These are phyloP conservation scores for Dorcoceras hygrometricum DNA, from an alignment of 257 asterid species.

Conservation along the genomic window DNA sequence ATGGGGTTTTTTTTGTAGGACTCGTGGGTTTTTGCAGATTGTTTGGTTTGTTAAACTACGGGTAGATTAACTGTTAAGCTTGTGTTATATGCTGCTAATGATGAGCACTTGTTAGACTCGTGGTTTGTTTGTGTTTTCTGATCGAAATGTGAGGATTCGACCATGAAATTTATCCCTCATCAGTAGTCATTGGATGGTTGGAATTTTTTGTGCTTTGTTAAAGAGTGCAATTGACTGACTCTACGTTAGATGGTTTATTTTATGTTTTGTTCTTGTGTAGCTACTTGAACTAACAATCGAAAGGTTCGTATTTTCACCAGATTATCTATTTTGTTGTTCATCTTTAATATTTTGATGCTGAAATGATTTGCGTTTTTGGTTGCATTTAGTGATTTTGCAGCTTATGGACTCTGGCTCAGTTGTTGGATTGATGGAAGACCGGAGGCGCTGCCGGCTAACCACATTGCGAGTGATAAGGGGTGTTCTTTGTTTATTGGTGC, in stretches of 20 bases:
- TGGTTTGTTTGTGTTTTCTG: neutral
- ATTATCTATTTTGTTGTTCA: neutral
- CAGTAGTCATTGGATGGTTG: neutral
- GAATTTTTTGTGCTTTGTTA: neutral
- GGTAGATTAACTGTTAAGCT: neutral
- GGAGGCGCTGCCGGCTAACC: constrained; percentile 55
- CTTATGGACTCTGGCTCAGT: constrained; percentile 41
- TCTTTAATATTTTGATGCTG: too few species aligned
- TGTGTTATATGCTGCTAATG: neutral
- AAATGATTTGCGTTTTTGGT: neutral
- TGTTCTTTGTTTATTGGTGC: constrained; percentile 50
- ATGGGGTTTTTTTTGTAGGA: neutral
- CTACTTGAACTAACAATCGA: too few species aligned
- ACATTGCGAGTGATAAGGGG: constrained; percentile 52
- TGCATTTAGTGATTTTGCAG: constrained; percentile 3
- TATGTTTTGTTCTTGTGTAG: too few species aligned
- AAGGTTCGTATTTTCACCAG: neutral
- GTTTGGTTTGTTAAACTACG: constrained; percentile 1
- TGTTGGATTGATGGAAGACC: constrained; percentile 30
- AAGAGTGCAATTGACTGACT: neutral
- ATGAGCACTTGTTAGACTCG: neutral
- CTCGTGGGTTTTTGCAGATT: constrained; percentile 14
- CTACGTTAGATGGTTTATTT: too few species aligned
- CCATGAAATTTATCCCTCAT: too few species aligned
- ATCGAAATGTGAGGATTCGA: neutral